Base-by-base conservation (phyloP, 148 eudicot species). In the Dianthus caryophyllus region DNA sequence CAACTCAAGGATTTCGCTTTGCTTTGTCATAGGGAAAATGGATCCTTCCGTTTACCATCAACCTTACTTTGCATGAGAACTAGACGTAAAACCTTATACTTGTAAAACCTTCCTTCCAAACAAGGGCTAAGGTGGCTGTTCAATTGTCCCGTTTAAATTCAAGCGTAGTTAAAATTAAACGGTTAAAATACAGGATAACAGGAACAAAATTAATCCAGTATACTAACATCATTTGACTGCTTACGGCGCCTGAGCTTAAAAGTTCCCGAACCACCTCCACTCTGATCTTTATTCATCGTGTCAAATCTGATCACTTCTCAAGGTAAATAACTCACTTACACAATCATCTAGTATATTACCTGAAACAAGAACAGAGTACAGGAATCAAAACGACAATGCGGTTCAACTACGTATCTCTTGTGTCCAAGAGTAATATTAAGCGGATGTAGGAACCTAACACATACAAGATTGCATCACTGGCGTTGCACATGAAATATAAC, bases 191-290 rank as follows among this genome's bases (percentile, higher is more conserved):
- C 20, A 39, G 22, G 44, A 41, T 41, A 41, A 9, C 44, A 41
- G 11, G 29, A 6, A 66, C 30, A 29, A 44, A 50, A 22, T 24
- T 14, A 44, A 15, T 63, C 25, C 51, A 66, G 29, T 48, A 53
- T 71, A 66, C 73, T 53, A 44, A 82, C 85, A 80, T 78, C 85
- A 76, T 71, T 76, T 25, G 80, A 76, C 18, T 77, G 85, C 65
- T 76, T 82, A 51, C 85, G 80, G 25, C 80, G 85, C 60, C 85
- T 79, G 62, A 82, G 59, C 78, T 57, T 78, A 39, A 79, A 79
- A 59, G 74, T 74, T 59, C 76, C 77, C 2, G 79, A 74, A 66
- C 71, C 78, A 61, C 71, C 49, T 18, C 81, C 70, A 56, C 77
- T 70, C 31, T 44, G 53, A 60, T 81, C 78, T 62, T 71, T 74